phyloP scores from a whole-genome alignment of 2,329 filamentous ascomycete species.

The Reticulascus tulasneorum region DNA sequence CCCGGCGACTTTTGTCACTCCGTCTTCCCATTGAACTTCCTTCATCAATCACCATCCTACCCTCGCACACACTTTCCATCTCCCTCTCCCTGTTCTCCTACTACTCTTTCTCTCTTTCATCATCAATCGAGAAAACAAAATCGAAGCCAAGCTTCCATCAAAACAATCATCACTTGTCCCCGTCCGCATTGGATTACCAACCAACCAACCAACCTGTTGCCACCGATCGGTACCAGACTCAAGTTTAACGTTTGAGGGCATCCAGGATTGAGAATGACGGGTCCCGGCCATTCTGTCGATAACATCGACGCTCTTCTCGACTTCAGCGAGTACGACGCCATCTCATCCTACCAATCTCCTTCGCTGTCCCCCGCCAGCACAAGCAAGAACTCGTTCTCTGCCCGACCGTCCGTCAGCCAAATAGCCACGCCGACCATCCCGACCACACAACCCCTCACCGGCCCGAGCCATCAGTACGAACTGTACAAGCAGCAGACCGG shows the following conservation, averaged over 20 bases:
- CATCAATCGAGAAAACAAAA: no score
- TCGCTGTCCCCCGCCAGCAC: constrained; percentile 51
- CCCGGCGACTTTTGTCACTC: constrained; percentile 4
- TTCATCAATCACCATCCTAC: background rate
- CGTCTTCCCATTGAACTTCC: background rate
- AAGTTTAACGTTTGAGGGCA: no score
- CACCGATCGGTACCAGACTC: constrained; percentile 8
- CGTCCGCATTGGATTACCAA: constrained; percentile 3
- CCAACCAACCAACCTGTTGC: constrained; percentile 6
- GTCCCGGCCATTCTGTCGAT: constrained; percentile 41
- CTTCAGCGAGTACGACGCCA: constrained; percentile 59
- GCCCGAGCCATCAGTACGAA: constrained; percentile 91
- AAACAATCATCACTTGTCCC: constrained; percentile 14
- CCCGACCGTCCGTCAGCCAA: constrained; percentile 47
- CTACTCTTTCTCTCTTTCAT: constrained; percentile 3
- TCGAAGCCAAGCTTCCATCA: no score
- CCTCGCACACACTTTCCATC: constrained; percentile 9
- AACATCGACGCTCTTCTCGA: constrained; percentile 57
- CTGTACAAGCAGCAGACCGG: constrained; percentile 95
- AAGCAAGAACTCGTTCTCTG: constrained; percentile 50
- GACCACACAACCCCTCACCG: constrained; percentile 60
- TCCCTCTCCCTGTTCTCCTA: constrained; percentile 1
- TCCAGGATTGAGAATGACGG: constrained; percentile 28
- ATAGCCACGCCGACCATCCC: constrained; percentile 51
- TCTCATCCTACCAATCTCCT: constrained; percentile 55